phyloP scores from a whole-genome alignment of 306 rosid species.

The Quercus aquifolioides region DNA sequence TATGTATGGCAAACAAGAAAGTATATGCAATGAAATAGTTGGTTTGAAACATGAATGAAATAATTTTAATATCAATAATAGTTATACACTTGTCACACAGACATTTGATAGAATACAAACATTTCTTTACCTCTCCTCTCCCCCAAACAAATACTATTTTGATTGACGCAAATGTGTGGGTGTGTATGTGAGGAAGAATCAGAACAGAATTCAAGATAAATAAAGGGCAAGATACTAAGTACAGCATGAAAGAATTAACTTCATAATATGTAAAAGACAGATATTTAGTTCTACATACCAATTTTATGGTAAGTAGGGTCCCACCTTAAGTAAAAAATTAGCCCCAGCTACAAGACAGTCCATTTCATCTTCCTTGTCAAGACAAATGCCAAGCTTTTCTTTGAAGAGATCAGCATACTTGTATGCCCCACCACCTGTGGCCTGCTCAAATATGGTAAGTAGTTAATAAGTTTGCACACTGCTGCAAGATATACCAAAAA shows the following conservation, averaged over 20 bases:
- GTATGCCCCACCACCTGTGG: conserved; percentile 95
- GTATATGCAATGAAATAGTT: conserved; percentile 8
- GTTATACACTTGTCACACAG: not conserved
- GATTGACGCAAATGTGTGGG: not conserved
- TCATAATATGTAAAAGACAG: not conserved
- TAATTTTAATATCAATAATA: not conserved
- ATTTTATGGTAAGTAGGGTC: conserved; percentile 23
- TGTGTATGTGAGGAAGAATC: not conserved
- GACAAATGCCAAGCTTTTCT: conserved; percentile 71
- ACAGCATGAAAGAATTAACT: not conserved
- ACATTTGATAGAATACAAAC: not conserved
- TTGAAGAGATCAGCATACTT: conserved; percentile 74
- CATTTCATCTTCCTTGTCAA: conserved; percentile 96
- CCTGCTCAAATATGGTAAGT: conserved; percentile 52
- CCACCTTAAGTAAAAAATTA: conserved; percentile 92
- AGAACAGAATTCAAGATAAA: not conserved
- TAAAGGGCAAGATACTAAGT: conserved; percentile 7
- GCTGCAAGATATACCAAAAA: conserved; percentile 27
- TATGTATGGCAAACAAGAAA: conserved; percentile 11
- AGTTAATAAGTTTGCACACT: conserved; percentile 27
- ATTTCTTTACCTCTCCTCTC: not conserved
- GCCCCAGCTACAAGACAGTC: conserved; percentile 96
- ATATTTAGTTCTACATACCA: conserved; percentile 12
- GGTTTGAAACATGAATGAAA: conserved; percentile 1
- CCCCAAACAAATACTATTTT: not conserved